A percentile compares a stretch with the other conserved stretches of the same genome.
Conservation (phyloP, 2,329 filamentous ascomycete genomes). For the Orbilia quercus region DNA sequence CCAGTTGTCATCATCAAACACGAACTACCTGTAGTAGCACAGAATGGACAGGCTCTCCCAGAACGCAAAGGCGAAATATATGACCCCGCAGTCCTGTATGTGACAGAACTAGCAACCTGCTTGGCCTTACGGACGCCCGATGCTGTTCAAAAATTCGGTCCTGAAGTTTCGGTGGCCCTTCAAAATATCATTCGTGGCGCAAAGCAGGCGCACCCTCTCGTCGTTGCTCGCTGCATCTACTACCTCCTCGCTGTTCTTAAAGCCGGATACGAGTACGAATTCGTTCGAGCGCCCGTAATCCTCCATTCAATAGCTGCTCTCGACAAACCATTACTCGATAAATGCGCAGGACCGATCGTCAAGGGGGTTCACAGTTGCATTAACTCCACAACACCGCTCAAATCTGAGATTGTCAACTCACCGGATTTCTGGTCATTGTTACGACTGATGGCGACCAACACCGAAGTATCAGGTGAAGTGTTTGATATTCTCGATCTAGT, state of each 20-base stretch:
- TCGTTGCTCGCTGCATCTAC: constrained; percentile 83
- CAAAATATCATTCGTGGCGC: constrained; percentile 84
- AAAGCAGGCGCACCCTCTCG: constrained; percentile 80
- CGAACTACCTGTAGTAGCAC: constrained; percentile 75
- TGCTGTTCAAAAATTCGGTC: constrained; percentile 78
- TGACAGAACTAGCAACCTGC: constrained; percentile 89
- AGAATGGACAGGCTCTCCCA: constrained; percentile 70
- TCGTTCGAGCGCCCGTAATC: constrained; percentile 89
- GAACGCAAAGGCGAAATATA: constrained; percentile 74
- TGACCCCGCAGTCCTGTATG: constrained; percentile 85
- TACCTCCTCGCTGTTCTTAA: constrained; percentile 86
- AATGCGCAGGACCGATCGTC: constrained; percentile 79
- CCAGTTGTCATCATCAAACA: constrained; percentile 89
- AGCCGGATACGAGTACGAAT: constrained; percentile 88
- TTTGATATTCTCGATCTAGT: constrained; percentile 88
- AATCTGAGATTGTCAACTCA: constrained; percentile 93
- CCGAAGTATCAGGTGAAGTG: constrained; percentile 78
- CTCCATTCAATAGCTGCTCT: constrained; percentile 92
- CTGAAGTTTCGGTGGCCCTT: constrained; percentile 81
- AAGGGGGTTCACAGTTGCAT: constrained; percentile 84
- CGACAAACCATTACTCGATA: constrained; percentile 78
- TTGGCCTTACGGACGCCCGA: constrained; percentile 80
- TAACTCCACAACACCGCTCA: constrained; percentile 68
- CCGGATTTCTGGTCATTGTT: constrained; percentile 97
- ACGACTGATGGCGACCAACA: constrained; percentile 75